These are phyloP conservation scores for Hymenoscyphus linearis DNA, from an alignment of 2,329 filamentous ascomycete genomes.

Conservation along the genomic window DNA sequence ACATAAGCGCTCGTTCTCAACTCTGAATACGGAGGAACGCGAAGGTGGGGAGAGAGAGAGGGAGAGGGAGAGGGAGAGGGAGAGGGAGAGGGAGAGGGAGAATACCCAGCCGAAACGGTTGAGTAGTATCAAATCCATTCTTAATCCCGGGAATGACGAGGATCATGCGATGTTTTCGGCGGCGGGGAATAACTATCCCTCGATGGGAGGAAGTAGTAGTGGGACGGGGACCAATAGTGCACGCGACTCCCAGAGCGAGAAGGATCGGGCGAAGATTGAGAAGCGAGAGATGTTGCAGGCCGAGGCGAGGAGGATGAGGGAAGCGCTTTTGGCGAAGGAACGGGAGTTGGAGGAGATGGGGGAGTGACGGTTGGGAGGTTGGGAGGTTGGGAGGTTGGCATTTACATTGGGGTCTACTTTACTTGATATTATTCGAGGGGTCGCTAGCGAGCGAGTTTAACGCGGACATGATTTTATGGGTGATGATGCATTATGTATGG, in stretches of 20 bases:
- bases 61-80: constrained; percentile 13
- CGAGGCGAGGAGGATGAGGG: constrained; percentile 68
- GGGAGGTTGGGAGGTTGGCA: neutral
- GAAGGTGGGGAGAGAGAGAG: constrained; percentile 9
- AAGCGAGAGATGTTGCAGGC: constrained; percentile 60
- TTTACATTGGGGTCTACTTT: neutral
- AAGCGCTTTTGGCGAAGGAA: constrained; percentile 31
- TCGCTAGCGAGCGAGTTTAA: neutral
- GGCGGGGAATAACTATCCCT: constrained; percentile 10
- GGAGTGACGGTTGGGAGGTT: constrained; percentile 5
- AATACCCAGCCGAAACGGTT: constrained; percentile 54
- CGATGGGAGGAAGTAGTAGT: constrained; percentile 29
- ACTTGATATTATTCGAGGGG: neutral
- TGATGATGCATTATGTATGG: no score
- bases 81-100: constrained; percentile 12
- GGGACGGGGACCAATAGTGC: constrained; percentile 25
- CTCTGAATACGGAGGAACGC: constrained; percentile 46
- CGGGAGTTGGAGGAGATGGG: constrained; percentile 27
- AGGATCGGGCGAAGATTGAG: constrained; percentile 52
- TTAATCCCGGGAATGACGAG: constrained; percentile 49
- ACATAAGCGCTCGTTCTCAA: constrained; percentile 64
- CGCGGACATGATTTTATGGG: neutral
- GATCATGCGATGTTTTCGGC: constrained; percentile 1
- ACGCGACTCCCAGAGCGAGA: constrained; percentile 36
- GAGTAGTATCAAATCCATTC: constrained; percentile 70